A percentile compares a stretch with the other conserved stretches of the same genome.
Evolutionary conservation across 306 rosid genomes (phyloP).

Genomic region (Vigna unguiculata): DNA sequence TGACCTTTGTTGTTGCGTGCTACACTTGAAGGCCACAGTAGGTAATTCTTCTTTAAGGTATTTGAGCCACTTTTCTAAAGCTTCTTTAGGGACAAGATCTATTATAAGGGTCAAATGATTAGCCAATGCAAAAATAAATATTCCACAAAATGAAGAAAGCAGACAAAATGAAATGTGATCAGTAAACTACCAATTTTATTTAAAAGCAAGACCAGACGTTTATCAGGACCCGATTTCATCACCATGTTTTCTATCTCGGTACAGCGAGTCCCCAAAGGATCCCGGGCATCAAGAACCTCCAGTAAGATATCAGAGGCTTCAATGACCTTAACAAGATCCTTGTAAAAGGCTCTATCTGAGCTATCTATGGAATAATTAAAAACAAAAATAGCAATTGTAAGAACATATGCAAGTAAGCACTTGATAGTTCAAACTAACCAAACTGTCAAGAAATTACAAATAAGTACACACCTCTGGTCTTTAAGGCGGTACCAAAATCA

Average conservation of each 20-base stretch:
- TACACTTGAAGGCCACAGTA: slow-evolving; percentile 96
- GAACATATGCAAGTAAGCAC: neutral
- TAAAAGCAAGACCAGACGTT: slow-evolving; percentile 86
- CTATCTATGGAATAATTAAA: slow-evolving; percentile 49
- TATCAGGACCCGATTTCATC: slow-evolving; percentile 77
- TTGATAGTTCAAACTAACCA: neutral
- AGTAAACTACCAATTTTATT: slow-evolving; percentile 83
- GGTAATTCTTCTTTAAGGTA: slow-evolving; percentile 95
- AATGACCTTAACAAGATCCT: slow-evolving; percentile 85
- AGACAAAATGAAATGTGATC: neutral
- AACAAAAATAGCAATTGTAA: neutral
- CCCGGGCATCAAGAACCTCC: slow-evolving; percentile 98
- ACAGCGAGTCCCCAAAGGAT: slow-evolving; percentile 95
- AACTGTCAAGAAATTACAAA: slow-evolving; percentile 15
- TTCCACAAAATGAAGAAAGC: neutral
- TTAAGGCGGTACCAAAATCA: slow-evolving; percentile 38
- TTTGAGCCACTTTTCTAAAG: slow-evolving; percentile 94
- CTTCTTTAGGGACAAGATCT: slow-evolving; percentile 97
- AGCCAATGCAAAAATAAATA: slow-evolving; percentile 12
- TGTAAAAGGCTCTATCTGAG: slow-evolving; percentile 85
- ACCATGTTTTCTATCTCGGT: slow-evolving; percentile 90
- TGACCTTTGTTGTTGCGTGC: slow-evolving; percentile 93
- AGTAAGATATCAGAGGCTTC: slow-evolving; percentile 93
- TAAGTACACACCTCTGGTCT: slow-evolving; percentile 59
- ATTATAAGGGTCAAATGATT: slow-evolving; percentile 35